phyloP scores from a whole-genome alignment of 208 protist species.

The Trichomonas gallinae region DNA sequence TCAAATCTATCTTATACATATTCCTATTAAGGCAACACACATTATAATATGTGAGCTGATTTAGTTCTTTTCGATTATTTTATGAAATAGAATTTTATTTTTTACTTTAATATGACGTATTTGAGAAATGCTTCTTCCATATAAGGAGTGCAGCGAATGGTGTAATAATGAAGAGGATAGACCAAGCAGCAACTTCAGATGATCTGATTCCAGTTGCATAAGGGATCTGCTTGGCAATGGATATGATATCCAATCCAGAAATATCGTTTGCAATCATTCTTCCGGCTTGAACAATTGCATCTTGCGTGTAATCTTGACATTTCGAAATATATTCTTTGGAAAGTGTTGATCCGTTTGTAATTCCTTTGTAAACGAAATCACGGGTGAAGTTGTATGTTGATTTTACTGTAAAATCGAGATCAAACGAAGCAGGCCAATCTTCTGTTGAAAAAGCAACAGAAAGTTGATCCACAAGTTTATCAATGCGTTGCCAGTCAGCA shows the following conservation, averaged over 20 bases:
- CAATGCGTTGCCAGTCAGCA: neutral
- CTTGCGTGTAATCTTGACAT: neutral
- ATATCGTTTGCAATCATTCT: neutral
- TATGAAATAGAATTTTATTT: neutral
- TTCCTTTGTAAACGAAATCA: neutral
- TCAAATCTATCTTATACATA: no score
- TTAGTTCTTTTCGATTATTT: no score
- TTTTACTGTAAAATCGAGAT: neutral
- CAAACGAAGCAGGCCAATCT: neutral
- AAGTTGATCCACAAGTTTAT: neutral
- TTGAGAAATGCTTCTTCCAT: neutral
- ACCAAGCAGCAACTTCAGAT: neutral
- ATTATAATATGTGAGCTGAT: no score
- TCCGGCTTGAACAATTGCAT: neutral
- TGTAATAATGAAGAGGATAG: neutral
- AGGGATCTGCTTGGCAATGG: neutral
- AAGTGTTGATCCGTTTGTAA: neutral
- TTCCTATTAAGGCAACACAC: no score
- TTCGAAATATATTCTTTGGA: neutral
- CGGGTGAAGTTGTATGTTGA: neutral
- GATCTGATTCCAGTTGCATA: neutral
- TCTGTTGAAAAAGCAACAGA: neutral
- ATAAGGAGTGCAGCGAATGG: neutral
- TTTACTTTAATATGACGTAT: neutral
- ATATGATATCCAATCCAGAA: neutral